Conservation (phyloP, 2,329 filamentous ascomycete genomes). For the Phaeomoniella chlamydospora region DNA sequence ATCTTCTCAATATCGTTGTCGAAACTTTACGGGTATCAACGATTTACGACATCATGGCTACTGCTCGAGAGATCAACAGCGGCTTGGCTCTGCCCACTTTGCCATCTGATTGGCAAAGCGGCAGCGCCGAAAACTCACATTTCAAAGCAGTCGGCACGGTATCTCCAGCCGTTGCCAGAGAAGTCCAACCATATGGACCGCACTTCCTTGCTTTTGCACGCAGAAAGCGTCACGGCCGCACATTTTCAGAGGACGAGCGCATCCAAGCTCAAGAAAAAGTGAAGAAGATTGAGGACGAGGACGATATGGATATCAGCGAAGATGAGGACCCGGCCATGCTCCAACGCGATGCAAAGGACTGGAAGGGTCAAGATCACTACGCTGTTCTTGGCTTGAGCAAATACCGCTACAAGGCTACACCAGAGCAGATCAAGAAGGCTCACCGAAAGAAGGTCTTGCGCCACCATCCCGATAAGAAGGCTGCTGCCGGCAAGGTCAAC, state of each 20-base stretch:
- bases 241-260: slow-evolving; percentile 95
- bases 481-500: slow-evolving; percentile 70
- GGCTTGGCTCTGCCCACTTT: slow-evolving; percentile 51
- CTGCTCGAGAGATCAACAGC: not conserved
- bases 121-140: slow-evolving; percentile 52
- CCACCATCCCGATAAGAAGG: slow-evolving; percentile 98
- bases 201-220: slow-evolving; percentile 97
- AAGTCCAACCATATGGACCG: slow-evolving; percentile 89
- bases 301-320: slow-evolving; percentile 84
- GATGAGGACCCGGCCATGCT: slow-evolving; percentile 86
- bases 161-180: slow-evolving; percentile 65
- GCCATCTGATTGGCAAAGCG: slow-evolving; percentile 62
- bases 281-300: slow-evolving; percentile 88
- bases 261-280: slow-evolving; percentile 90
- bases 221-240: slow-evolving; percentile 84
- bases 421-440: slow-evolving; percentile 97
- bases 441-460: slow-evolving; percentile 99
- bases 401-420: slow-evolving; percentile 82
- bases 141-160: slow-evolving; percentile 74
- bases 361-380: slow-evolving; percentile 99
- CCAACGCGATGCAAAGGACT: slow-evolving; percentile 90
- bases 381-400: slow-evolving; percentile 86
- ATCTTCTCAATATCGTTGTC: too few relatives aligned
- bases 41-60: too few relatives aligned
- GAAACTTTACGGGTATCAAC: too few relatives aligned